Percentiles rank a stretch among this genome's conserved stretches.
phyloP scores from a whole-genome alignment of 805 yeast species.

The Candida orba region DNA sequence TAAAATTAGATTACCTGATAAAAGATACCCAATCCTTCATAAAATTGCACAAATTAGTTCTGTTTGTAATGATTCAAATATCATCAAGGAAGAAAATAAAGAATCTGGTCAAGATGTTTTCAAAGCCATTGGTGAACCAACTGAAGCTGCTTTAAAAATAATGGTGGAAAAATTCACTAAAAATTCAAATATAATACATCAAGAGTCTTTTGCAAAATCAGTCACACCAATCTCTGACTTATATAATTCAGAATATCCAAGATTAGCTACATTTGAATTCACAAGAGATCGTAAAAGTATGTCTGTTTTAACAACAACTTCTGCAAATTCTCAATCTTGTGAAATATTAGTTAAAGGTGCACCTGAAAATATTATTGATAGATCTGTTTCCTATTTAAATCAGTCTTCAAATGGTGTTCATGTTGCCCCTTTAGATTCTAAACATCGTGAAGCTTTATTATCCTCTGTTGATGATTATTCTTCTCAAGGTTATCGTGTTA shows the following conservation, averaged over 20 bases:
- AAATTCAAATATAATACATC: conserved; percentile 17
- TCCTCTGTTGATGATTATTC: conserved; percentile 34
- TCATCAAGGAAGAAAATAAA: conserved; percentile 7
- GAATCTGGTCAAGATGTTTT: conserved; percentile 27
- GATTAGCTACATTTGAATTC: conserved; percentile 37
- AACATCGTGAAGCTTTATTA: conserved; percentile 27
- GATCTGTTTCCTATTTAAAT: conserved; percentile 34
- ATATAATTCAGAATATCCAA: conserved; percentile 21
- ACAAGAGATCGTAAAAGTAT: conserved; percentile 44
- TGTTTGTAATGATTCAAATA: conserved; percentile 32
- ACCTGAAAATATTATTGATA: conserved; percentile 40
- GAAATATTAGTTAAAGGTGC: conserved; percentile 46
- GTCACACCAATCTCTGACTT: conserved; percentile 23
- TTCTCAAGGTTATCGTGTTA: conserved; percentile 23
- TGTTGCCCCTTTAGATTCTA: conserved; percentile 24
- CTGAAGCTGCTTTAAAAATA: conserved; percentile 48
- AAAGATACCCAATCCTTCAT: conserved; percentile 27
- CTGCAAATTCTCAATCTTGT: conserved; percentile 9
- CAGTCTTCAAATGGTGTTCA: conserved; percentile 17
- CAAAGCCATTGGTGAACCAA: conserved; percentile 43
- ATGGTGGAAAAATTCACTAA: conserved; percentile 26
- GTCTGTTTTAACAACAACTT: conserved; percentile 37
- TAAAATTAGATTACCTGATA: conserved; percentile 28
- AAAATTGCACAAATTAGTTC: conserved; percentile 24
- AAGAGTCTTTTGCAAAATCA: conserved; percentile 25